Percentiles rank a stretch among this genome's conserved stretches.
Conservation (phyloP, 1,284 basidiomycete species). For the Tetrapyrgos nigripes region DNA sequence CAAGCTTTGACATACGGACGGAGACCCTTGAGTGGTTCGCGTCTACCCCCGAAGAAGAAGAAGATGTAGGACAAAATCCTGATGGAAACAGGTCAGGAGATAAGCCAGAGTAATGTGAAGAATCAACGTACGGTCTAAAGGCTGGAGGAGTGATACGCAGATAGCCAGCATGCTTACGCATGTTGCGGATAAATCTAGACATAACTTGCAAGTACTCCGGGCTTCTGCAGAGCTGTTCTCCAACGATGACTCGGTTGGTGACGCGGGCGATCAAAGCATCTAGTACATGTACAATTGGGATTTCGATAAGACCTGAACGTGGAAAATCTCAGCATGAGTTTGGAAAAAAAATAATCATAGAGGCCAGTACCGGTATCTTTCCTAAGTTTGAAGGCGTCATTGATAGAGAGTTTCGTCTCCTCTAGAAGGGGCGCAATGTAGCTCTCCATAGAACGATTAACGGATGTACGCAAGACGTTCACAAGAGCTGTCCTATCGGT, state of each 20-base stretch:
- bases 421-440: slow-evolving; percentile 3
- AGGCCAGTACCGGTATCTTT: background rate
- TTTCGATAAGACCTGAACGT: background rate
- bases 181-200: slow-evolving; percentile 6
- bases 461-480: slow-evolving; percentile 1
- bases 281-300: background rate
- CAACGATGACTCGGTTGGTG: slow-evolving; percentile 3
- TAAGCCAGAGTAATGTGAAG: too few relatives aligned
- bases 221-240: slow-evolving; percentile 4
- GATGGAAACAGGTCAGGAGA: background rate
- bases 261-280: background rate
- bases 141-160: slow-evolving; percentile 2
- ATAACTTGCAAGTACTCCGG: slow-evolving; percentile 1
- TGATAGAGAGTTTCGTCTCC: background rate
- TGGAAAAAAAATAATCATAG: too few relatives aligned
- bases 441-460: slow-evolving; percentile 3
- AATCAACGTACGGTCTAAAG: background rate
- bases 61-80: slow-evolving; percentile 2
- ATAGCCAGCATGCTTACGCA: slow-evolving; percentile 5
- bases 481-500: slow-evolving; percentile 3
- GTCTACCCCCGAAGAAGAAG: slow-evolving; percentile 4
- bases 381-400: background rate
- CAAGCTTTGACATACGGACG: slow-evolving; percentile 4
- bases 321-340: background rate
- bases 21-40: slow-evolving; percentile 3